A percentile compares a stretch with the other conserved stretches of the same genome.
Conservation (phyloP, 1,284 basidiomycete genomes). For the Gomphus sp. region DNA sequence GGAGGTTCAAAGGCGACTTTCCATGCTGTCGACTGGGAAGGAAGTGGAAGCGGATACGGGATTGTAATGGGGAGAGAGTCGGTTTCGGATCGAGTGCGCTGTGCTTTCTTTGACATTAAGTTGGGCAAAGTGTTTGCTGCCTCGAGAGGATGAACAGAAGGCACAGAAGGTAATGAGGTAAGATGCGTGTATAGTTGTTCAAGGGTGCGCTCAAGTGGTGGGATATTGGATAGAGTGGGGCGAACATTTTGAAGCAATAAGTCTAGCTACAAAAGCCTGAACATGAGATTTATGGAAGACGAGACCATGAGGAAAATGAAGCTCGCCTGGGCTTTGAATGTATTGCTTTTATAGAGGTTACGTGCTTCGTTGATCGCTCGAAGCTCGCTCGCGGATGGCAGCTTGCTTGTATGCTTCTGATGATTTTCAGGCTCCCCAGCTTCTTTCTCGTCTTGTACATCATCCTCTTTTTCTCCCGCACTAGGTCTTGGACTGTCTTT, state of each 20-base stretch:
- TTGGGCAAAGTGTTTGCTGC: slow-evolving; percentile 41
- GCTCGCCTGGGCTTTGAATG: not conserved
- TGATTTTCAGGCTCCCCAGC: not conserved
- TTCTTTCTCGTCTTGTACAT: not conserved
- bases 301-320: too few species aligned
- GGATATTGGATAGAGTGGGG: slow-evolving; percentile 48
- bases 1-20: slow-evolving; percentile 66
- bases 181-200: slow-evolving; percentile 53
- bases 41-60: slow-evolving; percentile 54
- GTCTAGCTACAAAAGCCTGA: slow-evolving; percentile 50
- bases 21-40: slow-evolving; percentile 68
- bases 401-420: not conserved
- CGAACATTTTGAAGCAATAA: slow-evolving; percentile 70
- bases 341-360: not conserved
- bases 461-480: too few species aligned
- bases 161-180: slow-evolving; percentile 43
- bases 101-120: slow-evolving; percentile 12
- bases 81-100: slow-evolving; percentile 12
- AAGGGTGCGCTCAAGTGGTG: slow-evolving; percentile 57
- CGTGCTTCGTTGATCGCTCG: not conserved
- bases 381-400: not conserved
- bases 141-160: slow-evolving; percentile 58
- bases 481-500: too few species aligned
- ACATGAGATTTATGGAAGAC: too few species aligned
- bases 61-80: slow-evolving; percentile 28